A percentile compares a stretch with the other conserved stretches of the same genome.
These are phyloP conservation scores for Umbelopsis isabellina DNA, from an alignment of 192 early-diverging fungal species.

Conservation along the genomic window DNA sequence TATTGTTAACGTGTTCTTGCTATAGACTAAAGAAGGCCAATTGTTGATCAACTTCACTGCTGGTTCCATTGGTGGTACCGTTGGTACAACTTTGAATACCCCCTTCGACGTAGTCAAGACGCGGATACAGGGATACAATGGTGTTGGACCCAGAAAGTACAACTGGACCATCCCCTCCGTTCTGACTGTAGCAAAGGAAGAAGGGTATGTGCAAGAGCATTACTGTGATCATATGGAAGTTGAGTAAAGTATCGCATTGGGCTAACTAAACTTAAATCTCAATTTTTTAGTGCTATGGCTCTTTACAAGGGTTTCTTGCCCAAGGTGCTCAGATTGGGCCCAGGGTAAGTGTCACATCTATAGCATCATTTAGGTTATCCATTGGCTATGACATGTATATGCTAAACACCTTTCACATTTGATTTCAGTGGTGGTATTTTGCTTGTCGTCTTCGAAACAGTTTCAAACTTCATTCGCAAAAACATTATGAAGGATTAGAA, in stretches of 20 bases:
- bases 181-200: slow-evolving; percentile 79
- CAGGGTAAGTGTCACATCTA: slow-evolving; percentile 53
- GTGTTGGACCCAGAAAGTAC: slow-evolving; percentile 76
- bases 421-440: slow-evolving; percentile 67
- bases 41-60: slow-evolving; percentile 87
- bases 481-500: slow-evolving; percentile 52
- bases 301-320: slow-evolving; percentile 96
- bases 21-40: slow-evolving; percentile 70
- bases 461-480: slow-evolving; percentile 84
- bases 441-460: slow-evolving; percentile 88
- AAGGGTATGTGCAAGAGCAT: slow-evolving; percentile 63
- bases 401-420: slow-evolving; percentile 23
- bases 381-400: slow-evolving; percentile 40
- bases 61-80: slow-evolving; percentile 89
- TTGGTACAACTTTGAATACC: slow-evolving; percentile 92
- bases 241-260: not conserved
- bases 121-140: slow-evolving; percentile 83
- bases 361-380: not conserved
- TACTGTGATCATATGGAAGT: not conserved
- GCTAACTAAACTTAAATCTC: not conserved
- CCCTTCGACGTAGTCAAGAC: slow-evolving; percentile 98
- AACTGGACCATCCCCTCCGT: slow-evolving; percentile 86
- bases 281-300: slow-evolving; percentile 57
- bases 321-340: slow-evolving; percentile 94
- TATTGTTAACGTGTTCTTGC: not conserved